phyloP scores from a whole-genome alignment of 2,329 filamentous ascomycete species.

The Xylaria sp. region DNA sequence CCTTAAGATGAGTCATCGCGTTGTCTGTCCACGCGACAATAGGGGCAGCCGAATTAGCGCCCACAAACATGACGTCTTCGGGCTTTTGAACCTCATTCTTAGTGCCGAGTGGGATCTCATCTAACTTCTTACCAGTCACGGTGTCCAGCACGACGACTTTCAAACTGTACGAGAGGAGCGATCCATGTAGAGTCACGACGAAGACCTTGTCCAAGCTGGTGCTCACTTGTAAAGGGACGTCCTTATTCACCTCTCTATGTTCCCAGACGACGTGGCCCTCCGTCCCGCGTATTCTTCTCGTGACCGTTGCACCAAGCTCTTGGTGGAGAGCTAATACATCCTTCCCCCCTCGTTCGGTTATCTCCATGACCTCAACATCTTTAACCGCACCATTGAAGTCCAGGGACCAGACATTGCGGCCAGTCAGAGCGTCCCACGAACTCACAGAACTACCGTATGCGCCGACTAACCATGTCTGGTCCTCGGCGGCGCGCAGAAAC shows the following conservation, averaged over 20 bases:
- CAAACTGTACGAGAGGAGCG: slow-evolving; percentile 76
- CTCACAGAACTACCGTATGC: slow-evolving; percentile 76
- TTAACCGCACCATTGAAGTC: slow-evolving; percentile 67
- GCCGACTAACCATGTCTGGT: slow-evolving; percentile 79
- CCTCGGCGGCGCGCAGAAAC: slow-evolving; percentile 78
- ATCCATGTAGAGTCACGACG: slow-evolving; percentile 78
- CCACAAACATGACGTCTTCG: slow-evolving; percentile 77
- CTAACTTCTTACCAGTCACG: slow-evolving; percentile 74
- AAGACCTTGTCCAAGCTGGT: slow-evolving; percentile 76
- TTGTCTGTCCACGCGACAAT: slow-evolving; percentile 80
- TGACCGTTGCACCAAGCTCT: slow-evolving; percentile 64
- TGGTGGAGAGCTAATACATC: slow-evolving; percentile 77
- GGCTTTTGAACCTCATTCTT: slow-evolving; percentile 76
- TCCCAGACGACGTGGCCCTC: slow-evolving; percentile 84
- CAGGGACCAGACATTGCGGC: slow-evolving; percentile 79
- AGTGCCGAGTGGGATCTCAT: slow-evolving; percentile 76
- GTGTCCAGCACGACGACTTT: slow-evolving; percentile 80
- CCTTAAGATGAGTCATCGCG: slow-evolving; percentile 68
- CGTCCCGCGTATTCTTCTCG: slow-evolving; percentile 77
- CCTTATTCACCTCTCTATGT: slow-evolving; percentile 73
- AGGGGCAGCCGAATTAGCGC: slow-evolving; percentile 78
- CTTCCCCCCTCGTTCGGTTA: slow-evolving; percentile 65
- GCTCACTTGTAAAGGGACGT: slow-evolving; percentile 79
- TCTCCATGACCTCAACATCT: slow-evolving; percentile 81
- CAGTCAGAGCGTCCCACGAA: slow-evolving; percentile 85